phyloP scores from a whole-genome alignment of 2,329 filamentous ascomycete species.

The Aspergillus sp. region DNA sequence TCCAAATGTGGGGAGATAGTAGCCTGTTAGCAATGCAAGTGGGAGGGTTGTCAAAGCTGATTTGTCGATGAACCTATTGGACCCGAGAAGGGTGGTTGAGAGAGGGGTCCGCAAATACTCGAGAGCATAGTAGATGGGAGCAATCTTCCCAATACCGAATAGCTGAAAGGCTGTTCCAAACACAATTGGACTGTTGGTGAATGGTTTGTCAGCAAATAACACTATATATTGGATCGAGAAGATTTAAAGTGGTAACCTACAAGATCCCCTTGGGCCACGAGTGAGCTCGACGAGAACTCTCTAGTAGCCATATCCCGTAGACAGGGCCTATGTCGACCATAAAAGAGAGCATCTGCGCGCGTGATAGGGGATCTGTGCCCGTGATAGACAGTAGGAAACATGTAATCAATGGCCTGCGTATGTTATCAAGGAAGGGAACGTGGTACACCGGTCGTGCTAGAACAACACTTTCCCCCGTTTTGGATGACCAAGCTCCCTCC shows the following conservation, averaged over 20 bases:
- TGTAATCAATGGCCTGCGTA: not conserved
- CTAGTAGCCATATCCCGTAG: conserved; percentile 8
- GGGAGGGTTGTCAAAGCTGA: not conserved
- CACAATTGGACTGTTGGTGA: not conserved
- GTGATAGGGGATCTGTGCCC: conserved; percentile 1
- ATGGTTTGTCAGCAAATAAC: too few species aligned
- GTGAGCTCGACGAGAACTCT: conserved; percentile 1
- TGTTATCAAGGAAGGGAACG: conserved; percentile 2
- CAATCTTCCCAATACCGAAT: conserved; percentile 5
- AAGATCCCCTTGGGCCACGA: not conserved
- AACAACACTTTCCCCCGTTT: not conserved
- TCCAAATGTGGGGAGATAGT: conserved; percentile 5
- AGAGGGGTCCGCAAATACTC: conserved; percentile 7
- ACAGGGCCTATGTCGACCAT: conserved; percentile 5
- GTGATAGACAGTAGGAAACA: conserved; percentile 7
- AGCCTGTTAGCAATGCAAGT: not conserved
- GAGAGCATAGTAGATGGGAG: conserved; percentile 5
- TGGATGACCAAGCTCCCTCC: conserved; percentile 1
- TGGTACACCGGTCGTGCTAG: conserved; percentile 2
- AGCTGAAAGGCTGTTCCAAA: not conserved
- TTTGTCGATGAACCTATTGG: not conserved
- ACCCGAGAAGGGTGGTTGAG: not conserved
- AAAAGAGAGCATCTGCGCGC: conserved; percentile 4
- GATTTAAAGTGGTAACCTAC: not conserved
- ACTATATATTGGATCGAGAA: too few species aligned